phyloP scores from a whole-genome alignment of 345 rosid genomes.

The Reutealis trisperma region DNA sequence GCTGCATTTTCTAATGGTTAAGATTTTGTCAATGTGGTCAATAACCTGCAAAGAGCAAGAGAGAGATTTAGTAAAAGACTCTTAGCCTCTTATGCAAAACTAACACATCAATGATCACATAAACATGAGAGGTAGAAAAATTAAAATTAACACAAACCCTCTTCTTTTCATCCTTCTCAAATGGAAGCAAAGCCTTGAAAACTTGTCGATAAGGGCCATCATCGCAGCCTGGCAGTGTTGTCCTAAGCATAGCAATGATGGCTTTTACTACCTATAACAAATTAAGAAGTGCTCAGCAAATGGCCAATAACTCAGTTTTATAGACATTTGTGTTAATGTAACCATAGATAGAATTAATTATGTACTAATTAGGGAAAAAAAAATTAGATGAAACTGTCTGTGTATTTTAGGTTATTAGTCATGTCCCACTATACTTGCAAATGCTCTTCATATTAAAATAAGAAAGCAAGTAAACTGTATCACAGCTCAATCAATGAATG shows the following conservation, averaged over 20 bases:
- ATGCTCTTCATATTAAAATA: background rate
- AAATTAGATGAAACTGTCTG: background rate
- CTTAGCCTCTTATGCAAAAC: background rate
- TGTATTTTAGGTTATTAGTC: background rate
- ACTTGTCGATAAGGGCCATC: constrained; percentile 81
- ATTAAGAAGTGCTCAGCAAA: constrained; percentile 17
- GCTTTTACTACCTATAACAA: constrained; percentile 62
- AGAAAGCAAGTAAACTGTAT: background rate
- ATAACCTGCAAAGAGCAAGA: constrained; percentile 32
- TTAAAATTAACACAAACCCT: constrained; percentile 42
- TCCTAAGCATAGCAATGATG: constrained; percentile 79
- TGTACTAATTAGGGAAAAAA: background rate
- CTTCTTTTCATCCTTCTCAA: constrained; percentile 83
- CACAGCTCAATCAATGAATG: too few species aligned
- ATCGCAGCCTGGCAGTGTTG: constrained; percentile 72
- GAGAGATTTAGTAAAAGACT: background rate
- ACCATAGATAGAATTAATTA: background rate
- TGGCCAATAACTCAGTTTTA: background rate
- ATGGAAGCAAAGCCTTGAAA: constrained; percentile 82
- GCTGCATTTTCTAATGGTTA: constrained; percentile 65
- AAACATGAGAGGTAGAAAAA: background rate
- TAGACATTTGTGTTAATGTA: constrained; percentile 2
- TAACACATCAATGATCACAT: background rate
- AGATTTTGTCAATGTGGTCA: constrained; percentile 76
- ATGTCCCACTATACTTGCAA: background rate